These are phyloP conservation scores for Flaveria brownii DNA, from an alignment of 129 eudicot species.

Conservation along the genomic window DNA sequence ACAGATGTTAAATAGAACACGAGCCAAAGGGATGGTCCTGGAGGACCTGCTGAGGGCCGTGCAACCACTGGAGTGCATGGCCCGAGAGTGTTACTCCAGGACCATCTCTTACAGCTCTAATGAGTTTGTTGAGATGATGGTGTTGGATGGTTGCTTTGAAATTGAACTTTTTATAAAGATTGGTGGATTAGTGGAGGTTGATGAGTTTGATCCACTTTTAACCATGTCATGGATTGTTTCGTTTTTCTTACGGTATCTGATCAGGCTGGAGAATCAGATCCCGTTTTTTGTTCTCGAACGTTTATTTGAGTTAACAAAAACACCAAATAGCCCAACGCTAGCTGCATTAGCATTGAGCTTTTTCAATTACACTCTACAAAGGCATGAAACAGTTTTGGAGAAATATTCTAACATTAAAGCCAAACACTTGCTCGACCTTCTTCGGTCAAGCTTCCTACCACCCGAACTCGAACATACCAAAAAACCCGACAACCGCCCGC, in stretches of 20 bases:
- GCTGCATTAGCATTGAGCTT: constrained; percentile 39
- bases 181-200: constrained; percentile 36
- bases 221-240: constrained; percentile 67
- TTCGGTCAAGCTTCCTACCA: constrained; percentile 48
- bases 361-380: constrained; percentile 45
- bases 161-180: constrained; percentile 64
- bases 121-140: constrained; percentile 75
- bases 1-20: constrained; percentile 41
- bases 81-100: constrained; percentile 66
- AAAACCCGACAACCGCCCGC: constrained; percentile 21
- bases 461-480: neutral
- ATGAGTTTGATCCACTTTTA: constrained; percentile 56
- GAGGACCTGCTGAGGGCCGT: constrained; percentile 46
- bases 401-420: constrained; percentile 35
- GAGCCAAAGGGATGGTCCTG: constrained; percentile 36
- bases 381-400: constrained; percentile 38
- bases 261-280: constrained; percentile 70
- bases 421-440: constrained; percentile 68
- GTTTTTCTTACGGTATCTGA: constrained; percentile 62
- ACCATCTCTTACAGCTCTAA: constrained; percentile 30
- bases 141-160: constrained; percentile 78
- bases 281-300: constrained; percentile 66
- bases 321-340: constrained; percentile 37
- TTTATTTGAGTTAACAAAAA: constrained; percentile 50
- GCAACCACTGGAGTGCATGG: constrained; percentile 49